Percentiles rank a stretch among this genome's conserved stretches.
Evolutionary conservation across 306 rosid species (phyloP).

Genomic region (Dryas alaskensis): DNA sequence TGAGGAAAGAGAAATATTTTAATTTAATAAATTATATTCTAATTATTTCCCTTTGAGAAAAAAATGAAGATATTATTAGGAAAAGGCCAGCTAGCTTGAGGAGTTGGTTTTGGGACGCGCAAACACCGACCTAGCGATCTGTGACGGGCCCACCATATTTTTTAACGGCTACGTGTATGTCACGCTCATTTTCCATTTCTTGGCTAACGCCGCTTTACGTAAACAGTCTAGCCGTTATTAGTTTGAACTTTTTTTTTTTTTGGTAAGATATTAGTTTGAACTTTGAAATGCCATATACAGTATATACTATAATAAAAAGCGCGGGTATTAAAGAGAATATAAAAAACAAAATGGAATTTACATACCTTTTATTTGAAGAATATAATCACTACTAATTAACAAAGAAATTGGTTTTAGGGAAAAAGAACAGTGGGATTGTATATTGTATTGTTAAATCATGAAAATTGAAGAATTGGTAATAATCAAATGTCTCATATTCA

Average conservation of each 20-base stretch:
- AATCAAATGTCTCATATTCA: too few relatives aligned
- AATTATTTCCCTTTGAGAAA: not conserved
- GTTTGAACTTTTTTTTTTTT: not conserved
- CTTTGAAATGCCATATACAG: not conserved
- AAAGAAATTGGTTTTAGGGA: too few relatives aligned
- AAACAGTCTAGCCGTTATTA: not conserved
- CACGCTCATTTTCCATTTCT: not conserved
- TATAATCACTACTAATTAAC: too few relatives aligned
- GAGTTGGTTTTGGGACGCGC: constrained; percentile 47
- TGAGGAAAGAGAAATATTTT: not conserved
- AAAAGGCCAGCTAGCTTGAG: constrained; percentile 36
- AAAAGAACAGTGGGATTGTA: too few relatives aligned
- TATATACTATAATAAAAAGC: not conserved
- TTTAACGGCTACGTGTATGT: constrained; percentile 10
- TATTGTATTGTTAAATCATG: too few relatives aligned
- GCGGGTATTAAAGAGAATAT: not conserved
- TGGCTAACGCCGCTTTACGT: constrained; percentile 15
- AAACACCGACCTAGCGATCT: constrained; percentile 43
- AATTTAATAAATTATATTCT: not conserved
- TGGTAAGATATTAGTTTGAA: too few relatives aligned
- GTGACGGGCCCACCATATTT: constrained; percentile 27
- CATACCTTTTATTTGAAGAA: not conserved
- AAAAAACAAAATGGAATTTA: not conserved
- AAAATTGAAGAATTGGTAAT: too few relatives aligned
- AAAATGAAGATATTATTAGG: not conserved